Conservation (phyloP, 2,329 filamentous ascomycete species). For the Fusarium ramigenum region DNA sequence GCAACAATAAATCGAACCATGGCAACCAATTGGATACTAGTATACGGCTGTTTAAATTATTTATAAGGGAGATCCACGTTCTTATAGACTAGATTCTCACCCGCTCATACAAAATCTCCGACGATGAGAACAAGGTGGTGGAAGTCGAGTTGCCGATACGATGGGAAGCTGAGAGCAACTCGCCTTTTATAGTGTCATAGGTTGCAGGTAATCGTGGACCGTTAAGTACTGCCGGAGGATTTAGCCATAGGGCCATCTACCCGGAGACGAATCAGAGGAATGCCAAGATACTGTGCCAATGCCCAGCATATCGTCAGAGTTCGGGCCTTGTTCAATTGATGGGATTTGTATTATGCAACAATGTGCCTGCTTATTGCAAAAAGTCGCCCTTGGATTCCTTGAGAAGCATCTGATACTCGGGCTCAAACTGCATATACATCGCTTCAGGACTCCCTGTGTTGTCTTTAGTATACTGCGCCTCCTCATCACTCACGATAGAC, state of each 20-base stretch:
- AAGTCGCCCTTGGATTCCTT: constrained; percentile 33
- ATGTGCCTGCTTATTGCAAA: not conserved
- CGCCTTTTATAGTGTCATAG: not conserved
- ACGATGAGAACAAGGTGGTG: not conserved
- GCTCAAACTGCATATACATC: constrained; percentile 42
- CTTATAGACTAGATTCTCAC: too few relatives aligned
- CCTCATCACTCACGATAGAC: constrained; percentile 52
- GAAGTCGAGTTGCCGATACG: not conserved
- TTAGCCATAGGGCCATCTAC: not conserved
- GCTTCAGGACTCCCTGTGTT: constrained; percentile 37
- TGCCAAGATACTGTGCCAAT: not conserved
- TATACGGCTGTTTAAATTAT: not conserved
- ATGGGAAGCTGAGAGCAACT: not conserved
- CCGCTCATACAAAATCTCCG: not conserved
- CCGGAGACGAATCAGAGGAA: not conserved
- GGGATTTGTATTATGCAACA: too few relatives aligned
- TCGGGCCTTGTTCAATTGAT: not conserved
- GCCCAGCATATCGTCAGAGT: not conserved
- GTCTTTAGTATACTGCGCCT: constrained; percentile 49
- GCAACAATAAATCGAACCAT: not conserved
- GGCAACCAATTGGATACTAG: not conserved
- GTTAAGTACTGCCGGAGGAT: not conserved
- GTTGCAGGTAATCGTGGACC: not conserved
- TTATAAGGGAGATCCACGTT: not conserved
- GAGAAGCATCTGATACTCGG: constrained; percentile 32